phyloP scores from a whole-genome alignment of 1,284 basidiomycete genomes.

The Ustilago xerochloae region DNA sequence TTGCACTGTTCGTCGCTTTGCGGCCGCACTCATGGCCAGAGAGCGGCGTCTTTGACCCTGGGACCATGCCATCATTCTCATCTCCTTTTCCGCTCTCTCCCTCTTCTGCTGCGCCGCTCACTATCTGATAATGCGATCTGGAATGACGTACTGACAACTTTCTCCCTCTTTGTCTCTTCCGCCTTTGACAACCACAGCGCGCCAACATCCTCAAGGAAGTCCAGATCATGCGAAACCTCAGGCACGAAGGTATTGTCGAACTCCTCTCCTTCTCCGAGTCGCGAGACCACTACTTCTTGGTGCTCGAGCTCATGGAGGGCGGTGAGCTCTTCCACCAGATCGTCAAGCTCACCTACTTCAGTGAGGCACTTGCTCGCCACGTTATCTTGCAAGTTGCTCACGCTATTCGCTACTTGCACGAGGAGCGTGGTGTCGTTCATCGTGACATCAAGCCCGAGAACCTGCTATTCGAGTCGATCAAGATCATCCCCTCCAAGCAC shows the following conservation, averaged over 20 bases:
- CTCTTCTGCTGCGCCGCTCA: not conserved
- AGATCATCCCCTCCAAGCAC: constrained; percentile 86
- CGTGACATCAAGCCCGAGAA: constrained; percentile 99
- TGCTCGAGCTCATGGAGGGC: constrained; percentile 83
- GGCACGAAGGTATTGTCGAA: constrained; percentile 86
- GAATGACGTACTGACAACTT: constrained; percentile 19
- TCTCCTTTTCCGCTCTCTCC: constrained; percentile 13
- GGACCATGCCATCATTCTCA: not conserved
- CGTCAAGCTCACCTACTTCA: constrained; percentile 98
- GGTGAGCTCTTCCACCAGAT: constrained; percentile 99
- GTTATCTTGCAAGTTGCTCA: constrained; percentile 97
- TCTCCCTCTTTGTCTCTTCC: constrained; percentile 46
- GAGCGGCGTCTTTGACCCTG: constrained; percentile 26
- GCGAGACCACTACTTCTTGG: constrained; percentile 90
- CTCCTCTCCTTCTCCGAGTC: constrained; percentile 76
- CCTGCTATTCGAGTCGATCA: constrained; percentile 91
- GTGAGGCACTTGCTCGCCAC: constrained; percentile 78
- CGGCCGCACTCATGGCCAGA: constrained; percentile 49
- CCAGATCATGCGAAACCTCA: constrained; percentile 96
- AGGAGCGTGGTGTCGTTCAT: constrained; percentile 97
- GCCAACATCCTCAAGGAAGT: constrained; percentile 99
- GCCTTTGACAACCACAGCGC: constrained; percentile 74
- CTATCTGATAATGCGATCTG: too few relatives aligned
- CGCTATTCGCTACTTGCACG: constrained; percentile 94
- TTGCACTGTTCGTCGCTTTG: constrained; percentile 32